Percentiles rank a stretch among this genome's conserved stretches.
These are phyloP conservation scores for Aspergillus fijiensis DNA, from an alignment of 2,329 filamentous ascomycete genomes.

Conservation along the genomic window DNA sequence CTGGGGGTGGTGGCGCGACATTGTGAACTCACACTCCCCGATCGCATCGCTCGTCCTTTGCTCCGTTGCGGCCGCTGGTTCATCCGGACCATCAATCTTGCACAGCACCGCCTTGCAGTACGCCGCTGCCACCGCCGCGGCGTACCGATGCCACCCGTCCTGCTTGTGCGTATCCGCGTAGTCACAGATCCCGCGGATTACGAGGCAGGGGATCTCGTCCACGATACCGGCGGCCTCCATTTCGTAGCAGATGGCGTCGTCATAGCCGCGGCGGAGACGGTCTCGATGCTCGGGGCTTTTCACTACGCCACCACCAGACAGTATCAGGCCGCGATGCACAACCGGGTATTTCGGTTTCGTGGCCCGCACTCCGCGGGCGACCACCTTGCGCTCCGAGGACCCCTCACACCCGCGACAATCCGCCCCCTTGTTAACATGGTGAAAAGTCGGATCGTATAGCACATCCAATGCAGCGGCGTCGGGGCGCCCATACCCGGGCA, in stretches of 20 bases:
- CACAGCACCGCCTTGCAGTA: conserved; percentile 17
- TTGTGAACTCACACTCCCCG: background rate
- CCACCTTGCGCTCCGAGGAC: background rate
- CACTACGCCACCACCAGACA: conserved; percentile 3
- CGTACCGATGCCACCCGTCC: conserved; percentile 17
- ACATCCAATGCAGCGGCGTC: background rate
- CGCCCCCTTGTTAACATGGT: background rate
- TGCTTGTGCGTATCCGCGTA: conserved; percentile 23
- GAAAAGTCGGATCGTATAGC: background rate
- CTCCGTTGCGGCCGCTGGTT: background rate
- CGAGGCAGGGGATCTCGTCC: conserved; percentile 18
- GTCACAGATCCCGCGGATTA: conserved; percentile 19
- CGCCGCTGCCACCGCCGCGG: conserved; percentile 14
- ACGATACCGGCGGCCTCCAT: conserved; percentile 18
- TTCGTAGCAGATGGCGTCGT: conserved; percentile 15
- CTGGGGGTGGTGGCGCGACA: background rate
- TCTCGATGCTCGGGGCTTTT: conserved; percentile 1
- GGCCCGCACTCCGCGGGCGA: background rate
- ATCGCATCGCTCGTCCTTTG: background rate
- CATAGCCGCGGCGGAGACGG: conserved; percentile 1
- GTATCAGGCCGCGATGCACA: conserved; percentile 6
- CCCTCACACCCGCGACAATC: conserved; percentile 3
- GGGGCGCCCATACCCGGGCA: background rate
- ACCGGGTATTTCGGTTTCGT: background rate
- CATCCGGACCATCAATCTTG: conserved; percentile 2